These are phyloP conservation scores for Calocybe cyanea DNA, from an alignment of 768 basidiomycete species.

Conservation along the genomic window DNA sequence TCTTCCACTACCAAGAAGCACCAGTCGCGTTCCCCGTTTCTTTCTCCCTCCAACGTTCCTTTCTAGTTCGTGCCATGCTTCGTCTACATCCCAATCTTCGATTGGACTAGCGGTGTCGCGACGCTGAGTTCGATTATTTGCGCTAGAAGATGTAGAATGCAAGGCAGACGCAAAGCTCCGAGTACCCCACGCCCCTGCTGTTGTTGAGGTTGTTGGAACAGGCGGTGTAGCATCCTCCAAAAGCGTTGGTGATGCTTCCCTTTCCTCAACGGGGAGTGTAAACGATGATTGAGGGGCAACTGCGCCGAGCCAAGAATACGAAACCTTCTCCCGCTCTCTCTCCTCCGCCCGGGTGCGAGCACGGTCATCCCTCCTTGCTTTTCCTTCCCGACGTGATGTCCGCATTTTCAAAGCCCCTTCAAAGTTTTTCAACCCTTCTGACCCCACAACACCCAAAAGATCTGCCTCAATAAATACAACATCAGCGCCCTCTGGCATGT, in stretches of 20 bases:
- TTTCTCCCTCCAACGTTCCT: conserved; percentile 50
- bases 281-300: conserved; percentile 16
- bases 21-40: conserved; percentile 59
- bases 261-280: conserved; percentile 18
- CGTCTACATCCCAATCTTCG: conserved; percentile 78
- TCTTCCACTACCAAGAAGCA: conserved; percentile 68
- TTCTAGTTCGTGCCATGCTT: conserved; percentile 80
- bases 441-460: conserved; percentile 71
- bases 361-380: conserved; percentile 81
- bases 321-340: conserved; percentile 57
- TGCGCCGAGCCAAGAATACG: conserved; percentile 13
- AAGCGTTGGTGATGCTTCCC: conserved; percentile 22
- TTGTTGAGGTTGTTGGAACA: conserved; percentile 15
- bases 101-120: conserved; percentile 27
- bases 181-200: conserved; percentile 69
- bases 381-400: conserved; percentile 70
- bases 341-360: conserved; percentile 79
- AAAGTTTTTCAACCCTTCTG: conserved; percentile 75
- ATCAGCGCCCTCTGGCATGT: conserved; percentile 88
- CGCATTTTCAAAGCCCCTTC: conserved; percentile 79
- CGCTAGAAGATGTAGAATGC: conserved; percentile 41
- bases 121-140: conserved; percentile 23
- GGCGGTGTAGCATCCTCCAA: conserved; percentile 18
- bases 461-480: conserved; percentile 93
- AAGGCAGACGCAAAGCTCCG: conserved; percentile 81